A percentile compares a stretch with the other conserved stretches of the same genome.
Conservation (phyloP, 352 stramenopile species). For the Globisporangium sylvaticum region DNA sequence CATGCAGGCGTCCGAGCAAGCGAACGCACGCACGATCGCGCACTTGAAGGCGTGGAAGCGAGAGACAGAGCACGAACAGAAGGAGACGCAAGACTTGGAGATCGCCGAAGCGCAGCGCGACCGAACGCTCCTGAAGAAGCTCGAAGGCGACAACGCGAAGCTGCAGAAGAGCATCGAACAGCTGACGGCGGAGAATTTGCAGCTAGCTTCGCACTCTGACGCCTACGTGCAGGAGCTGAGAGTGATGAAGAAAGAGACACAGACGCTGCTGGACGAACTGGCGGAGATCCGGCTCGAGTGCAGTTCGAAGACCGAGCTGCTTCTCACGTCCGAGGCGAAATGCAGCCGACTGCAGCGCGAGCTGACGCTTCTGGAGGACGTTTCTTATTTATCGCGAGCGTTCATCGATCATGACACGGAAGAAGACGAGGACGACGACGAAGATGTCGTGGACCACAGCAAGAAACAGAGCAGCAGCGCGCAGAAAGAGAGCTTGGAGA, state of each 20-base stretch:
- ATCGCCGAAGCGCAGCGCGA: constrained; percentile 36
- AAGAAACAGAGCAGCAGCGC: neutral
- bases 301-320: constrained; percentile 46
- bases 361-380: constrained; percentile 67
- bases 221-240: constrained; percentile 17
- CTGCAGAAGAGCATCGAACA: constrained; percentile 26
- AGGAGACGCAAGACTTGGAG: constrained; percentile 38
- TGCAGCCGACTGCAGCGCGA: constrained; percentile 71
- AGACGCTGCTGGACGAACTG: constrained; percentile 35
- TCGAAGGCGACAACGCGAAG: constrained; percentile 36
- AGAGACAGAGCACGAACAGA: constrained; percentile 32
- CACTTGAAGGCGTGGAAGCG: constrained; percentile 49
- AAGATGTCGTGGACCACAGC: constrained; percentile 17
- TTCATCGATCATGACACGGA: constrained; percentile 65
- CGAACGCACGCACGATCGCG: constrained; percentile 38
- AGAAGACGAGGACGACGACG: constrained; percentile 66
- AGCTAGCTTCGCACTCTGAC: neutral
- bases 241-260: constrained; percentile 31
- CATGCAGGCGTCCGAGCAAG: constrained; percentile 26
- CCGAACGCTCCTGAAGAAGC: constrained; percentile 32
- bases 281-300: constrained; percentile 36
- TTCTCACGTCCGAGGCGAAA: constrained; percentile 63
- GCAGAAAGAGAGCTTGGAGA: neutral
- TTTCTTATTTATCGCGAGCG: constrained; percentile 67
- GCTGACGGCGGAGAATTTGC: constrained; percentile 27